Evolutionary conservation across 768 basidiomycete genomes (phyloP), one percentile per base, ranked within the genome.

Genomic region (Termitomyces sp.): DNA sequence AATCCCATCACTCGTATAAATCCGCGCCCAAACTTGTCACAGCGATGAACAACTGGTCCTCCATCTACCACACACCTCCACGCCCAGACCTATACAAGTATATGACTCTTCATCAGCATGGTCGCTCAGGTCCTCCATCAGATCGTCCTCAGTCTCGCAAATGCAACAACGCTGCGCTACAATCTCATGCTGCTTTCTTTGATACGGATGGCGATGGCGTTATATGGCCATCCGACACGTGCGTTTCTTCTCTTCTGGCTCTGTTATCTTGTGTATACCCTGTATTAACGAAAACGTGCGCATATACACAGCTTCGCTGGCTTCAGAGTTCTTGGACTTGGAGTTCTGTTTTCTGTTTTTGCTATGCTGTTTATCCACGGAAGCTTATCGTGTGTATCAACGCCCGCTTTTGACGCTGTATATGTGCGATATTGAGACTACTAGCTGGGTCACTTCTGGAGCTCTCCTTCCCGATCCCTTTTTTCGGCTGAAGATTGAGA

Each of bases 211-310:
- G 60, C 23, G 77, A 78, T 59, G 77, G 76, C 5, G 65, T 76
- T 38, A 78, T 79, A 53, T 78, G 75, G 73, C 76, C 76, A 6
- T 56, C 36, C 12, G 76, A 79, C 59, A 79, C 76, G 76, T 77
- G 54, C 54, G 72, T 66, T 45, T 29, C 29, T 40, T 12, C 40
- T 46, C 22, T 29, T 12, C 18, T 56, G 16, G 25, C 33, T 29
- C 16, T 49, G 1, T 25, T 38, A 20, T 35, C 5, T 3, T 13
- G n/a, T 20, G 22, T 13, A 29, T 27, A 23, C 18, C n/a, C 6
- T 22, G 22, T 38, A 16, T 52, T 31, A 18, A 40, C 40, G 25
- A 31, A 31, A 50, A 50, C 5, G 32, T 11, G 22, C 15, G 29
- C 25, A 45, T 52, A 29, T 56, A 46, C 13, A 31, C 29, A 57